Conservation (phyloP, 768 basidiomycete genomes). For the Lactarius pseudohatsudake region DNA sequence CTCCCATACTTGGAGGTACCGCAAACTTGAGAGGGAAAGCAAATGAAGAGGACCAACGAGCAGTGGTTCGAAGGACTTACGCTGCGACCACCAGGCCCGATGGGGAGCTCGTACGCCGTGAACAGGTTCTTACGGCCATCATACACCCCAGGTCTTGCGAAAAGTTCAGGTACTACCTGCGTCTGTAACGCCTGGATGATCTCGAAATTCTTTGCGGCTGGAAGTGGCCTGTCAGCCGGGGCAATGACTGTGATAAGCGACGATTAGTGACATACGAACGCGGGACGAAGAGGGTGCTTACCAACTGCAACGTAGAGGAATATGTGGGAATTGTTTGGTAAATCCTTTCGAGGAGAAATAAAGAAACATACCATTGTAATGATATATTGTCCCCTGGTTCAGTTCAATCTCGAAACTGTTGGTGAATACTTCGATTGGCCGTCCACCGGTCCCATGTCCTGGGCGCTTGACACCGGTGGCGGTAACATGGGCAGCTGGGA, state of each 20-base stretch:
- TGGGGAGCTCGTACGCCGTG: slow-evolving; percentile 56
- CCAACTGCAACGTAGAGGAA: slow-evolving; percentile 39
- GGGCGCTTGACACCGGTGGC: slow-evolving; percentile 70
- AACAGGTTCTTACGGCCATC: slow-evolving; percentile 82
- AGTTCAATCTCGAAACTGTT: slow-evolving; percentile 68
- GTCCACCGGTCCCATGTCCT: slow-evolving; percentile 59
- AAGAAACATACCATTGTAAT: slow-evolving; percentile 68
- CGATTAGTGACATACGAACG: slow-evolving; percentile 2
- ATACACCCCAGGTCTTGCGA: slow-evolving; percentile 72
- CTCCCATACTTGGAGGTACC: slow-evolving; percentile 53
- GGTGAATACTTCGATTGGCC: slow-evolving; percentile 41
- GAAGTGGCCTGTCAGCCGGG: slow-evolving; percentile 62
- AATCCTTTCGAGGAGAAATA: slow-evolving; percentile 2
- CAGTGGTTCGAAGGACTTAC: slow-evolving; percentile 36
- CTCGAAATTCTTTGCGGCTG: slow-evolving; percentile 67
- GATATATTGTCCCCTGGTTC: slow-evolving; percentile 63
- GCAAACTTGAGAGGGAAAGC: slow-evolving; percentile 50
- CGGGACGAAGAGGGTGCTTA: slow-evolving; percentile 34
- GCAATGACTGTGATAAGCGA: slow-evolving; percentile 49
- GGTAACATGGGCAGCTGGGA: slow-evolving; percentile 43
- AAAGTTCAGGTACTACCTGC: slow-evolving; percentile 56
- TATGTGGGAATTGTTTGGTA: background rate
- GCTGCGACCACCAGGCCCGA: slow-evolving; percentile 49
- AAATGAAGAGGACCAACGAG: slow-evolving; percentile 11
- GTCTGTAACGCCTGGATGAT: slow-evolving; percentile 65